phyloP scores from a whole-genome alignment of 78 protist genomes.

The Tieghemostelium lacteum region DNA sequence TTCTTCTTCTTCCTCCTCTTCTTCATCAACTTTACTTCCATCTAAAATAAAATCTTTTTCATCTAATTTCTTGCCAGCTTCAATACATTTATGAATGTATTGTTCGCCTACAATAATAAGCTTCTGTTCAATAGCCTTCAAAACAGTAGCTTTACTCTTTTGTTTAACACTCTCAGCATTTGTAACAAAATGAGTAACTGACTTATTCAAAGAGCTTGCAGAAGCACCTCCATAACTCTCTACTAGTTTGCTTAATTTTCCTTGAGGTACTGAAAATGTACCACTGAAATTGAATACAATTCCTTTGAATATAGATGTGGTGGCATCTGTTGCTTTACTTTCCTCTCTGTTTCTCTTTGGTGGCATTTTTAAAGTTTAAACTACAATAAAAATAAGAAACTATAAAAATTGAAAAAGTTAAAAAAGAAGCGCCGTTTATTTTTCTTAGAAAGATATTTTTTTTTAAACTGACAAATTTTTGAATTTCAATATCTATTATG shows the following conservation, averaged over 20 bases:
- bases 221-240: neutral
- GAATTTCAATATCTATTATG: no score
- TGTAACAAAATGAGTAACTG: constrained; percentile 62
- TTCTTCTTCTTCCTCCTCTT: constrained; percentile 41
- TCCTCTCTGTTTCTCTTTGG: neutral
- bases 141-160: neutral
- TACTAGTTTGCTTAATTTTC: neutral
- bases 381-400: no score
- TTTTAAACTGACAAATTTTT: no score
- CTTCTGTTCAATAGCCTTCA: constrained; percentile 15
- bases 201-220: neutral
- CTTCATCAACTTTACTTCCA: neutral
- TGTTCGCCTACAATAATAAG: constrained; percentile 59
- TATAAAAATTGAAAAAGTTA: no score
- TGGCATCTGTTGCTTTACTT: neutral
- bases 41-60: constrained; percentile 19
- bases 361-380: no score
- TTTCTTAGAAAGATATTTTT: no score
- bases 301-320: constrained; percentile 7
- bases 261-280: constrained; percentile 40
- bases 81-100: constrained; percentile 46
- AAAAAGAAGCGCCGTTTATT: no score
- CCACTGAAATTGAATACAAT: constrained; percentile 12
- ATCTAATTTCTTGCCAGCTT: constrained; percentile 8
- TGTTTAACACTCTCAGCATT: constrained; percentile 28